Evolutionary conservation across 1,139 yeast genomes (phyloP), one percentile per base, ranked within the genome.

Genomic region (Candida mesenterica): DNA sequence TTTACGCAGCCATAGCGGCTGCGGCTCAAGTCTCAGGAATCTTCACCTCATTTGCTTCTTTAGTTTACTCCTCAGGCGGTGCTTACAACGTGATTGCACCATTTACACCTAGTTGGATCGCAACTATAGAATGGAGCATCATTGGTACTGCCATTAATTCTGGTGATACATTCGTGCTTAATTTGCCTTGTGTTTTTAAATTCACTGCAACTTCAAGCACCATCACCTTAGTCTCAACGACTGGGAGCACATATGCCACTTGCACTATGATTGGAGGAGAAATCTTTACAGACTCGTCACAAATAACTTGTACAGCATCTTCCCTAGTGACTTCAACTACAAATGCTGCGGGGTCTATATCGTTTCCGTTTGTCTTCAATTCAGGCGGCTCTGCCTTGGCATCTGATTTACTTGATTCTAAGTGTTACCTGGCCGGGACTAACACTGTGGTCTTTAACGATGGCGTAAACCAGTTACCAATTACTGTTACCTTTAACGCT

Each of bases 131-230:
- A 5, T 35, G 38, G 38, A 23, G 9, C 13, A 27, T 35, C 8
- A 9, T n/a, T 3, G 22, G 25, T 13, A 18, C 16, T n/a, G 12
- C 6, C 10, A 24, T 28, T 9, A 23, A 16, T 6, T 25, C 39
- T 24, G 39, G 39, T 12, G 65, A 61, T 37, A 57, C 63, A 4
- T 59, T 60, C 41, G 46, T 52, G 1, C 53, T 60, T 31, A 34
- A 35, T 20, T 38, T 61, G 42, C 62, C 62, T 7, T 50, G 59
- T 45, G 65, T 57, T 8, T 59, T 47, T 39, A 54, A 55, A 34
- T 58, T 59, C 34, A 50, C 60, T 4, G 12, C 30, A 20, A 19
- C 46, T n/a, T 61, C 34, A 36, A 33, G 41, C 62, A 20, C 47
- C 2, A 32, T 60, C 4, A 28, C 37, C 14, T 50, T 62, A 29